Percentiles rank a stretch among this genome's conserved stretches.
Conservation (phyloP, 2,329 filamentous ascomycete species). For the Fusarium papillatum region DNA sequence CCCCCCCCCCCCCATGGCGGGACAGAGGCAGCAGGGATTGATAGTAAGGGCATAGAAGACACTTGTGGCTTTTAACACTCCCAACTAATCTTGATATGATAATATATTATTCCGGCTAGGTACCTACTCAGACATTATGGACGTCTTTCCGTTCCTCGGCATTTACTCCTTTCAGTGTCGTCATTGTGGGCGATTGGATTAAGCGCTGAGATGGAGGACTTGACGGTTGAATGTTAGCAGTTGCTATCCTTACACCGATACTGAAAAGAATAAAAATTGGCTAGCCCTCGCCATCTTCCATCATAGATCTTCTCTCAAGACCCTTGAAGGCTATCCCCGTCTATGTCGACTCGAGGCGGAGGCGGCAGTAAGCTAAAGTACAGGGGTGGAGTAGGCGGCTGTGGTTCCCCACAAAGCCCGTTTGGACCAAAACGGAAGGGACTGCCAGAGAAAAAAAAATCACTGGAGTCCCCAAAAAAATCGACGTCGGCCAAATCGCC, state of each 20-base stretch:
- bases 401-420: constrained; percentile 34
- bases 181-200: not conserved
- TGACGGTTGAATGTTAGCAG: not conserved
- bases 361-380: constrained; percentile 16
- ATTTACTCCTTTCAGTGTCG: not conserved
- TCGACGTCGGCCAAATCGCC: constrained; percentile 34
- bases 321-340: constrained; percentile 21
- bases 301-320: not conserved
- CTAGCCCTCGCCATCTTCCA: not conserved
- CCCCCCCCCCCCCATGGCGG: not conserved
- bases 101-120: not conserved
- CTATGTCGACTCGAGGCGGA: constrained; percentile 13
- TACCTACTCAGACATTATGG: not conserved
- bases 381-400: constrained; percentile 31
- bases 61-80: not conserved
- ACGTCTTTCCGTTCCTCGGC: not conserved
- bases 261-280: not conserved
- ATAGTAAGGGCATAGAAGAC: not conserved
- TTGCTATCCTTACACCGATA: not conserved
- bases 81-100: not conserved
- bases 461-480: constrained; percentile 35
- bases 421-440: constrained; percentile 17
- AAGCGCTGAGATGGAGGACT: not conserved
- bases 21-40: not conserved
- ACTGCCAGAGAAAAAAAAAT: constrained; percentile 34